phyloP scores from a whole-genome alignment of 805 yeast genomes.

The Candida methanosorbosa region DNA sequence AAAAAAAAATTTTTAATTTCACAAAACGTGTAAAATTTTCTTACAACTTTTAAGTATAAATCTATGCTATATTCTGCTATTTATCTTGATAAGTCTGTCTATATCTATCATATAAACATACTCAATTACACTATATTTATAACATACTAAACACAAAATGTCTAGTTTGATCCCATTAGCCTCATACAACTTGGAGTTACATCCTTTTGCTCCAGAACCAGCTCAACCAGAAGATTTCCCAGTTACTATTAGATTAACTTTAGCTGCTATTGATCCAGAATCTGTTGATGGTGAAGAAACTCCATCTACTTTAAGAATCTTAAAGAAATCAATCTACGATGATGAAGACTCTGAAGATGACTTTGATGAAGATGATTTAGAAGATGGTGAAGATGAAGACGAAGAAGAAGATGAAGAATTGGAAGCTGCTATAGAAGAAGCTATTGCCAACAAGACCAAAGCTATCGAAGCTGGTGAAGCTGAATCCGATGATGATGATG shows the following conservation, averaged over 20 bases:
- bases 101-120: too few species aligned
- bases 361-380: constrained; percentile 36
- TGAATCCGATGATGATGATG: too few species aligned
- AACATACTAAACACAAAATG: constrained; percentile 29
- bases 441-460: constrained; percentile 27
- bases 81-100: too few species aligned
- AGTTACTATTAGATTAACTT: constrained; percentile 80
- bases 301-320: constrained; percentile 85
- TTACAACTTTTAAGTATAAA: not conserved
- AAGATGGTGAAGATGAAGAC: constrained; percentile 26
- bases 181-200: constrained; percentile 74
- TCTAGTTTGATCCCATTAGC: constrained; percentile 75
- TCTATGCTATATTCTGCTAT: not conserved
- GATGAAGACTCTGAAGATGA: constrained; percentile 40
- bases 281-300: constrained; percentile 70
- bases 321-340: constrained; percentile 51
- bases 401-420: constrained; percentile 23
- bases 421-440: constrained; percentile 25
- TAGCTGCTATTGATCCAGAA: constrained; percentile 94
- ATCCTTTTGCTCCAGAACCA: constrained; percentile 82
- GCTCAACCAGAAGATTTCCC: constrained; percentile 85
- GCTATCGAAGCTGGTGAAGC: constrained; percentile 24
- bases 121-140: too few species aligned
- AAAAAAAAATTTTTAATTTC: not conserved
- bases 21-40: not conserved